Evolutionary conservation across 169 alveolate species (phyloP).

Genomic region (Plasmodium billcollinsi): DNA sequence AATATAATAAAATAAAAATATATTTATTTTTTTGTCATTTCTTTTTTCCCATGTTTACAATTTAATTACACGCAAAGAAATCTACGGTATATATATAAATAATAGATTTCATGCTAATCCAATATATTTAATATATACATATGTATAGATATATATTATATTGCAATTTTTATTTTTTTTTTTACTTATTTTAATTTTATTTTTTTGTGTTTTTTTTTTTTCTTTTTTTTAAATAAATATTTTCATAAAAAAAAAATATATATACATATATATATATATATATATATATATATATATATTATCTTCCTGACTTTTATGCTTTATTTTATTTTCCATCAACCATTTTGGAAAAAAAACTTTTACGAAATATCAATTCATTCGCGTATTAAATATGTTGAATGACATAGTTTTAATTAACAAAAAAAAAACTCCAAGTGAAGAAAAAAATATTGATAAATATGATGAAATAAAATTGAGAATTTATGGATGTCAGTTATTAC

Average conservation of each 20-base stretch:
- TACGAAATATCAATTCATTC: neutral
- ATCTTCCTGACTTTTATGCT: neutral
- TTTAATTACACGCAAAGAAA: no score
- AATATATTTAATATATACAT: neutral
- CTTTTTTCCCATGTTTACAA: no score
- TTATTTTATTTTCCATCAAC: conserved; percentile 14
- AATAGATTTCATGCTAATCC: neutral
- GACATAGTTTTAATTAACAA: conserved; percentile 58
- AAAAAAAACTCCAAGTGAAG: conserved; percentile 74
- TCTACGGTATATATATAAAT: no score
- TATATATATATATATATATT: neutral
- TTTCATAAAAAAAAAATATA: no score
- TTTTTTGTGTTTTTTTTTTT: neutral
- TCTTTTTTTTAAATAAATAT: neutral
- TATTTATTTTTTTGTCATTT: no score
- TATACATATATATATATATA: neutral
- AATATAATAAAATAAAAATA: neutral
- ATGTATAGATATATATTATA: neutral
- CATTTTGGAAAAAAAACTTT: neutral
- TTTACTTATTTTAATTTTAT: neutral
- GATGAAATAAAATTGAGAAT: conserved; percentile 71
- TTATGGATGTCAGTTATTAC: conserved; percentile 79
- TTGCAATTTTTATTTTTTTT: conserved; percentile 7
- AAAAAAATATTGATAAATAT: conserved; percentile 53
- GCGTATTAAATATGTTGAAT: conserved; percentile 48